These are phyloP conservation scores for Pseudopithomyces chartarum DNA, from an alignment of 2,329 filamentous ascomycete species.

Conservation along the genomic window DNA sequence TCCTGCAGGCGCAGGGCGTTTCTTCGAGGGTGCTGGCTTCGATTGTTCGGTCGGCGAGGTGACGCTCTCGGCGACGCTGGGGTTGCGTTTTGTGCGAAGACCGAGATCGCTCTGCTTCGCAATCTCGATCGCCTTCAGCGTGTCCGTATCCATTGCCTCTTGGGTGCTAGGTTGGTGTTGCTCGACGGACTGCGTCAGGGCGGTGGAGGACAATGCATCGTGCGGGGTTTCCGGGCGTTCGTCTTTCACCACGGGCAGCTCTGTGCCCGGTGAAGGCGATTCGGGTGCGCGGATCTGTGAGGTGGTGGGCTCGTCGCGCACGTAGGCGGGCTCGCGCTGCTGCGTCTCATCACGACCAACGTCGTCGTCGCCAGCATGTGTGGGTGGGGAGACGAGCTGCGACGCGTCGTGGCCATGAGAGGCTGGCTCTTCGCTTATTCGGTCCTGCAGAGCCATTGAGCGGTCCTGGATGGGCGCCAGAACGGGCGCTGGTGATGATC, in stretches of 20 bases:
- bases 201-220: constrained; percentile 37
- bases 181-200: constrained; percentile 21
- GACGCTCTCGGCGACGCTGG: constrained; percentile 45
- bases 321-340: constrained; percentile 37
- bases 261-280: constrained; percentile 14
- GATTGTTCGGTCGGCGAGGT: constrained; percentile 46
- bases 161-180: constrained; percentile 24
- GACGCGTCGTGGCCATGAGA: constrained; percentile 32
- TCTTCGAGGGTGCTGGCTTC: constrained; percentile 45
- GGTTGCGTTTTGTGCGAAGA: constrained; percentile 41
- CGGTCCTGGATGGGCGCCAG: constrained; percentile 50
- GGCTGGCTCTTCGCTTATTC: constrained; percentile 18
- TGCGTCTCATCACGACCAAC: constrained; percentile 30
- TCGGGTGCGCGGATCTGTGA: constrained; percentile 33
- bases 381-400: constrained; percentile 25
- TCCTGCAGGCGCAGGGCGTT: constrained; percentile 50
- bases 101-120: constrained; percentile 53
- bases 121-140: constrained; percentile 50
- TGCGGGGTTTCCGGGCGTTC: constrained; percentile 47
- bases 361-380: constrained; percentile 13
- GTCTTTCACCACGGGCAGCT: constrained; percentile 43
- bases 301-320: constrained; percentile 32
- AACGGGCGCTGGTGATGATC: constrained; percentile 37
- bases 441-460: constrained; percentile 27
- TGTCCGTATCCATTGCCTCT: constrained; percentile 43